Conservation (phyloP, 2,329 filamentous ascomycete species). For the Bretziella fagacearum region DNA sequence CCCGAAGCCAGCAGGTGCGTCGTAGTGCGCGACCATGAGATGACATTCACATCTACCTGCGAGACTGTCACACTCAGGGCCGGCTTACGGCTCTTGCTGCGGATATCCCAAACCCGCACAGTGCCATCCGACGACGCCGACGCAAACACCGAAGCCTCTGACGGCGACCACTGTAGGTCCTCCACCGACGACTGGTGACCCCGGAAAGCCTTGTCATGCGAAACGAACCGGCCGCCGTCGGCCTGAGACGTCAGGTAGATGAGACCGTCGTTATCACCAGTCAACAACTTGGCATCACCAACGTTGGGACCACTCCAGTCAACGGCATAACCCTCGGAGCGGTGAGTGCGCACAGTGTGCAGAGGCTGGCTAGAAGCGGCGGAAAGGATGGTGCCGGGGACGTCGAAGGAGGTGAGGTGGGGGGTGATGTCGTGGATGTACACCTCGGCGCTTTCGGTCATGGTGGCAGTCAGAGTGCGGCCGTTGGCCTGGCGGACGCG, state of each 20-base stretch:
- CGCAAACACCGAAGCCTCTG: constrained; percentile 82
- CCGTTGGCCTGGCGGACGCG: constrained; percentile 62
- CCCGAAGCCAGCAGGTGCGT: constrained; percentile 81
- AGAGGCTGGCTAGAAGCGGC: constrained; percentile 77
- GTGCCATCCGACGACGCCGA: constrained; percentile 89
- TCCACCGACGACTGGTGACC: constrained; percentile 79
- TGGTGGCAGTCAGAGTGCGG: constrained; percentile 76
- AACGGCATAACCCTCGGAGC: constrained; percentile 85
- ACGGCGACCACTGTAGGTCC: constrained; percentile 93
- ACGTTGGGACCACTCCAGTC: constrained; percentile 67
- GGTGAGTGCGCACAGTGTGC: constrained; percentile 77
- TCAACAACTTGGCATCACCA: constrained; percentile 60
- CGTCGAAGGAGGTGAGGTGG: constrained; percentile 78
- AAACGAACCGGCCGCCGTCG: constrained; percentile 77
- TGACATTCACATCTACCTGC: constrained; percentile 79
- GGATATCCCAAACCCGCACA: constrained; percentile 87
- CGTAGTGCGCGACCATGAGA: constrained; percentile 85
- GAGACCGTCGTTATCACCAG: constrained; percentile 75
- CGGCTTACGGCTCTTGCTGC: constrained; percentile 76
- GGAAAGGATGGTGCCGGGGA: constrained; percentile 63
- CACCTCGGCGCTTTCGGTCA: constrained; percentile 79
- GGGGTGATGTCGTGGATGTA: constrained; percentile 90
- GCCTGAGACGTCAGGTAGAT: constrained; percentile 80
- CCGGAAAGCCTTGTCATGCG: constrained; percentile 65
- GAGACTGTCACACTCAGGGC: constrained; percentile 76